These are phyloP conservation scores for Erodium maritimum DNA, from an alignment of 345 rosid genomes.

Conservation along the genomic window DNA sequence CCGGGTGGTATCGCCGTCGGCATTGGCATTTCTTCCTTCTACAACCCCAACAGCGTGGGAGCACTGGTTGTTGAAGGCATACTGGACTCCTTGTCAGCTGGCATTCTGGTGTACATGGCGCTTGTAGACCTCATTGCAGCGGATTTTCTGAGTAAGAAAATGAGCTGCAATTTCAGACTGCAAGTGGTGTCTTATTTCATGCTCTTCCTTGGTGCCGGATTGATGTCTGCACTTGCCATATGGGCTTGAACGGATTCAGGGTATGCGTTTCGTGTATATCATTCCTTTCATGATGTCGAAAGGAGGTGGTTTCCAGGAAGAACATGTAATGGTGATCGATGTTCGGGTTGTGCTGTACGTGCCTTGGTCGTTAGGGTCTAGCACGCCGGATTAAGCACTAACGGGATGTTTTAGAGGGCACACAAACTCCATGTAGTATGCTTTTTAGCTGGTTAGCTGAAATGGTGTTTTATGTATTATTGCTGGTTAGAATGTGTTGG, in stretches of 20 bases:
- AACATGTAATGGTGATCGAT: too few relatives aligned
- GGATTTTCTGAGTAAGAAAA: constrained; percentile 75
- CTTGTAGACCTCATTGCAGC: constrained; percentile 88
- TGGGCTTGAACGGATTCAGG: constrained; percentile 35
- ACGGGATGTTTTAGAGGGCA: too few relatives aligned
- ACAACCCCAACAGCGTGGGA: constrained; percentile 43
- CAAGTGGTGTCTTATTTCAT: constrained; percentile 55
- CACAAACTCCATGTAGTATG: too few relatives aligned
- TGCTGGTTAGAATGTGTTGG: too few relatives aligned
- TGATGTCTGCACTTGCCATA: constrained; percentile 78
- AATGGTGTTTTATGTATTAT: too few relatives aligned
- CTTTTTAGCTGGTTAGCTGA: too few relatives aligned
- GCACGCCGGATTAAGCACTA: too few relatives aligned
- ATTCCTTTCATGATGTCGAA: too few relatives aligned
- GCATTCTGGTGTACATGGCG: constrained; percentile 90
- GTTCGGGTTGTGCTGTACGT: too few relatives aligned
- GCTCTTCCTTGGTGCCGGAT: constrained; percentile 85
- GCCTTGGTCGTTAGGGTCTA: too few relatives aligned
- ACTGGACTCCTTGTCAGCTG: constrained; percentile 73
- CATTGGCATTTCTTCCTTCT: constrained; percentile 44
- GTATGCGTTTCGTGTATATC: too few relatives aligned
- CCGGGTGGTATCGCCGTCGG: constrained; percentile 65
- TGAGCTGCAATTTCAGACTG: constrained; percentile 78
- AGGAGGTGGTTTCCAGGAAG: too few relatives aligned
- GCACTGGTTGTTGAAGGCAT: constrained; percentile 70